These are phyloP conservation scores for Monosporozyma unispora DNA, from an alignment of 805 yeast genomes.

Conservation along the genomic window DNA sequence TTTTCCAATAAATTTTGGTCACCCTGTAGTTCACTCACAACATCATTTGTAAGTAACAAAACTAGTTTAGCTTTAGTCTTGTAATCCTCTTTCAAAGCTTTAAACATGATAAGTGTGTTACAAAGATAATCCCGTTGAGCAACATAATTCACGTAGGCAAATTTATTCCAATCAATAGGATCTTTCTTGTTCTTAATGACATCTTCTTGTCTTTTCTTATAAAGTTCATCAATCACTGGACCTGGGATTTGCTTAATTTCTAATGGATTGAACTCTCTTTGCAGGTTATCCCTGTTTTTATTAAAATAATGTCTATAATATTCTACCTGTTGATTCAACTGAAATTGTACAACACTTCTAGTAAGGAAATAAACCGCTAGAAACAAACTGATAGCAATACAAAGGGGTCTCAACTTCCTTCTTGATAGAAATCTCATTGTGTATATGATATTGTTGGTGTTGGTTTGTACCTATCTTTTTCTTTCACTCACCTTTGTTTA, in stretches of 20 bases:
- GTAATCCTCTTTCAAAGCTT: slow-evolving; percentile 30
- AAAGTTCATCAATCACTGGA: slow-evolving; percentile 19
- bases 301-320: slow-evolving; percentile 23
- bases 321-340: slow-evolving; percentile 23
- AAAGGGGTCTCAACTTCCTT: slow-evolving; percentile 16
- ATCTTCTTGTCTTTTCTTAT: slow-evolving; percentile 7
- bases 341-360: slow-evolving; percentile 22
- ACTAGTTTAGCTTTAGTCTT: slow-evolving; percentile 40
- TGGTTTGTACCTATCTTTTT: neutral
- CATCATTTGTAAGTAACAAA: slow-evolving; percentile 32
- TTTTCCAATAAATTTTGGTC: slow-evolving; percentile 3
- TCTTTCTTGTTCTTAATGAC: slow-evolving; percentile 9
- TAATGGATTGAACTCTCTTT: slow-evolving; percentile 21
- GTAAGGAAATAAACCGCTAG: slow-evolving; percentile 10
- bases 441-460: neutral
- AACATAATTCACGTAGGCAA: slow-evolving; percentile 56
- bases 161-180: slow-evolving; percentile 34
- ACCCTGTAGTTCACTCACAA: slow-evolving; percentile 17
- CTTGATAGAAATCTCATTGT: slow-evolving; percentile 17
- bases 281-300: slow-evolving; percentile 19
- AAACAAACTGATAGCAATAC: slow-evolving; percentile 7
- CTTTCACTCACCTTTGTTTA: neutral
- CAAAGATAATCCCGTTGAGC: slow-evolving; percentile 44
- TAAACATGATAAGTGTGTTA: slow-evolving; percentile 42
- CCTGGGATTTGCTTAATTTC: slow-evolving; percentile 26